These are phyloP conservation scores for Piper longum DNA, from an alignment of 164 flowering plant species.

Conservation along the genomic window DNA sequence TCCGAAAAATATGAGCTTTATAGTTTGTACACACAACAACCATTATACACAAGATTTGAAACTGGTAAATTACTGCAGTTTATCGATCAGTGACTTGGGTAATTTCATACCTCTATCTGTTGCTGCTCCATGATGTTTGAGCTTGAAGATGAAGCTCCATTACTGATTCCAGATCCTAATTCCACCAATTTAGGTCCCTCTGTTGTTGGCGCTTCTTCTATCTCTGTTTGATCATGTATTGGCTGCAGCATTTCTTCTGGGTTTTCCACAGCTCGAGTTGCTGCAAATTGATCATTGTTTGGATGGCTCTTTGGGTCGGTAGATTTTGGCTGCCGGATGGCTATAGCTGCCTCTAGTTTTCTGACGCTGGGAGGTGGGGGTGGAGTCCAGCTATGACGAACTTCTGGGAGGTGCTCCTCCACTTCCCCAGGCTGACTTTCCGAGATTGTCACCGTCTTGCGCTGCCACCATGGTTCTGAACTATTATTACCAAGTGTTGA, in stretches of 20 bases:
- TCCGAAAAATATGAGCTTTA: too few species aligned
- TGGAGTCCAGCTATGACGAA: constrained; percentile 72
- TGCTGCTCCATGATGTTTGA: neutral
- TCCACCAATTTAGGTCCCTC: neutral
- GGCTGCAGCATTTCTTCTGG: neutral
- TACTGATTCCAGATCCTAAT: neutral
- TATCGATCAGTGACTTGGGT: neutral
- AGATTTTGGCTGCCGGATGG: constrained; percentile 71
- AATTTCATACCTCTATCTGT: neutral
- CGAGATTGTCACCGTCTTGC: constrained; percentile 39
- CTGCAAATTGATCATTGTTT: constrained; percentile 24
- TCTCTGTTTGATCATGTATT: neutral
- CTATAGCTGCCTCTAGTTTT: constrained; percentile 86
- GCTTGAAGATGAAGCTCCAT: neutral
- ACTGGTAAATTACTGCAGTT: too few species aligned
- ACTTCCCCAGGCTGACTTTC: constrained; percentile 35
- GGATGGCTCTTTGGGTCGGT: constrained; percentile 21
- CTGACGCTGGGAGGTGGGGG: constrained; percentile 84
- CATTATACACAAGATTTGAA: too few species aligned
- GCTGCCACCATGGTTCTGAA: constrained; percentile 54
- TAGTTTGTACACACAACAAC: too few species aligned
- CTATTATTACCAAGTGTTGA: constrained; percentile 12
- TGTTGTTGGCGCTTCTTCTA: neutral
- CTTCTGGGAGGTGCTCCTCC: constrained; percentile 18
- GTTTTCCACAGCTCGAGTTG: neutral